Evolutionary conservation across 306 rosid species (phyloP).

Genomic region (Coriaria nepalensis): DNA sequence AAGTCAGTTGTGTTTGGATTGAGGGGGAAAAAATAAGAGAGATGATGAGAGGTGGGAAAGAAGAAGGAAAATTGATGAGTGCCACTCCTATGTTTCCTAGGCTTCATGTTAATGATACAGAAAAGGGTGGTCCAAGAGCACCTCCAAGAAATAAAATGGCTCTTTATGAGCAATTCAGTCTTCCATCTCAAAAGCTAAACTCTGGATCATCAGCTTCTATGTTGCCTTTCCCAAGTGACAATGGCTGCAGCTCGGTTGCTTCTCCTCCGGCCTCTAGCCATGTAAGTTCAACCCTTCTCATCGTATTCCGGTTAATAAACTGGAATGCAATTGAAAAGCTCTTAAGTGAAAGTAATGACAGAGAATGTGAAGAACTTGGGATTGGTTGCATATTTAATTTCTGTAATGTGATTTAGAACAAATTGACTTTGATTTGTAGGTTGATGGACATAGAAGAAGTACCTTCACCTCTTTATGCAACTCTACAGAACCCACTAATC

Average conservation of each 20-base stretch:
- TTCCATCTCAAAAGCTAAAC: slow-evolving; percentile 36
- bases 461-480: slow-evolving; percentile 21
- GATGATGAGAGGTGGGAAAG: slow-evolving; percentile 32
- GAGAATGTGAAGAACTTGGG: background rate
- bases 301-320: too few species aligned
- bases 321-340: too few species aligned
- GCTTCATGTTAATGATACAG: slow-evolving; percentile 59
- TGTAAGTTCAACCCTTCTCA: slow-evolving; percentile 25
- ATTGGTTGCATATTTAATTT: background rate
- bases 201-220: slow-evolving; percentile 39
- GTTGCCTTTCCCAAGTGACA: slow-evolving; percentile 26
- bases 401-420: background rate
- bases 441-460: slow-evolving; percentile 19
- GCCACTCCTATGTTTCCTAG: slow-evolving; percentile 77
- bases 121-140: slow-evolving; percentile 59
- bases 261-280: slow-evolving; percentile 21
- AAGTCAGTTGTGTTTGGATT: too few species aligned
- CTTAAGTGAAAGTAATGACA: too few species aligned
- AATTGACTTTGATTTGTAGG: slow-evolving; percentile 16
- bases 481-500: slow-evolving; percentile 23
- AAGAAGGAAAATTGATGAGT: slow-evolving; percentile 26
- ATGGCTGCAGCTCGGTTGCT: slow-evolving; percentile 20
- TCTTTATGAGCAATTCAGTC: slow-evolving; percentile 46
- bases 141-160: slow-evolving; percentile 88
- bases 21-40: slow-evolving; percentile 21